Base-by-base conservation (phyloP, 257 asterid genomes). In the Scutellaria minor region DNA sequence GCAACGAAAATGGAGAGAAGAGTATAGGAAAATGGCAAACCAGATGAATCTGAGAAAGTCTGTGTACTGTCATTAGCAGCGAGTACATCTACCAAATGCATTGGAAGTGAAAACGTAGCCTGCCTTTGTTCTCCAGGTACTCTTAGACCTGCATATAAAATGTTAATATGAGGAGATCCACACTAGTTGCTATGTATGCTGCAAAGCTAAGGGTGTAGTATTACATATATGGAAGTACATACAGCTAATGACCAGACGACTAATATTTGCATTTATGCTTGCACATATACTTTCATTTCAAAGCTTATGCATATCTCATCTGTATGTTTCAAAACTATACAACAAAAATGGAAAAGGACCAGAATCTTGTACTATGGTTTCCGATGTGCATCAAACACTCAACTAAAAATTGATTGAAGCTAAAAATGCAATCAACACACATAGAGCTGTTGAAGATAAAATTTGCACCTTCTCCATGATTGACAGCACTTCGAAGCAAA, bases 401-500 rank as follows among this genome's bases (percentile, higher is more conserved):
- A 60, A 40, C 46, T 27, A 78, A 55, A 61, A 40, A 51, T 22
- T 51, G 22, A 60, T 70, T 20, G 14, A 39, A 55, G 46, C 31
- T 27, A 47, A 74, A 18, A 54, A 59, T 20, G 71, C 79, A 57
- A 35, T 52, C 27, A 24, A 54, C 64, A 78, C 5, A 53, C 15
- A 56, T 54, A 68, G 60, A 77, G 66, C 57, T 40, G 18, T 65
- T 65, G 71, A 47, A 73, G 61, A 64, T 47, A 72, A 64, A 74
- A 52, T 62, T 50, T 68, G 40, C 70, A 94, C 98, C 98, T 94
- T 94, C 99, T 3, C 99, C 99, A 20, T 86, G 93, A 80, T 91
- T 94, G 59, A 91, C 99, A 75, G 98, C 97, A 83, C 82, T 88
- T 31, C 97, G 84, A 69, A 94, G 98, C 80, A 85, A 80, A 79